phyloP scores from a whole-genome alignment of 192 early-diverging fungal species.

The Coemansia sp. region DNA sequence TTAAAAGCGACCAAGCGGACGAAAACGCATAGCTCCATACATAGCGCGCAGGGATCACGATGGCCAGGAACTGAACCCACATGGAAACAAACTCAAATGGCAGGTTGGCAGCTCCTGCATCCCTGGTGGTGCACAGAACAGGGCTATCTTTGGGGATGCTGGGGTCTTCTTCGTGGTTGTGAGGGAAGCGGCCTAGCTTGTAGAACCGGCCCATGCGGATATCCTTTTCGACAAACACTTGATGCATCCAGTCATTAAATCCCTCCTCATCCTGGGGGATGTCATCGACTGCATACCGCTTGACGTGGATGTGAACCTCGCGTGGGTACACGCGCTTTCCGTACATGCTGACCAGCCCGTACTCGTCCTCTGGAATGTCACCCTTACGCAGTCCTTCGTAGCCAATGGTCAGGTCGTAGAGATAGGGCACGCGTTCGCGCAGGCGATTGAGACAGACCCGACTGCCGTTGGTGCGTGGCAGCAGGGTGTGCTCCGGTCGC shows the following conservation, averaged over 20 bases:
- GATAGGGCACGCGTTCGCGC: slow-evolving; percentile 62
- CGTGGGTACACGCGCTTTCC: slow-evolving; percentile 70
- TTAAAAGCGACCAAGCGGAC: not conserved
- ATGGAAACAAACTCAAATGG: slow-evolving; percentile 32
- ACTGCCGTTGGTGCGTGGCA: slow-evolving; percentile 85
- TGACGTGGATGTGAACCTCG: slow-evolving; percentile 80
- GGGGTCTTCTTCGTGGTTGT: slow-evolving; percentile 34
- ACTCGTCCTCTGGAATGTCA: slow-evolving; percentile 82
- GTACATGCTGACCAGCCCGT: slow-evolving; percentile 75
- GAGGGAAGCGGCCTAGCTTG: slow-evolving; percentile 67
- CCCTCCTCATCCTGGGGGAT: slow-evolving; percentile 70
- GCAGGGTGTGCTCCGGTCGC: slow-evolving; percentile 68
- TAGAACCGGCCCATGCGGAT: slow-evolving; percentile 78
- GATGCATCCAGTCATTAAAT: slow-evolving; percentile 75
- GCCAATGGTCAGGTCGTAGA: slow-evolving; percentile 90
- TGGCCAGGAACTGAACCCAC: slow-evolving; percentile 48
- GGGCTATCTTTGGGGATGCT: slow-evolving; percentile 31
- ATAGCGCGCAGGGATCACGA: slow-evolving; percentile 32
- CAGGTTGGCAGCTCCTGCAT: slow-evolving; percentile 20
- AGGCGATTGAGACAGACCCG: slow-evolving; percentile 70
- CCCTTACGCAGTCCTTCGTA: slow-evolving; percentile 73
- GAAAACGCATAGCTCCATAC: slow-evolving; percentile 18
- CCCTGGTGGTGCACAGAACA: slow-evolving; percentile 21
- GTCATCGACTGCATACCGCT: slow-evolving; percentile 61
- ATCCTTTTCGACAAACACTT: slow-evolving; percentile 85